A percentile compares a stretch with the other conserved stretches of the same genome.
Evolutionary conservation across 805 yeast genomes (phyloP).

Genomic region (Debaryomyces maramus): DNA sequence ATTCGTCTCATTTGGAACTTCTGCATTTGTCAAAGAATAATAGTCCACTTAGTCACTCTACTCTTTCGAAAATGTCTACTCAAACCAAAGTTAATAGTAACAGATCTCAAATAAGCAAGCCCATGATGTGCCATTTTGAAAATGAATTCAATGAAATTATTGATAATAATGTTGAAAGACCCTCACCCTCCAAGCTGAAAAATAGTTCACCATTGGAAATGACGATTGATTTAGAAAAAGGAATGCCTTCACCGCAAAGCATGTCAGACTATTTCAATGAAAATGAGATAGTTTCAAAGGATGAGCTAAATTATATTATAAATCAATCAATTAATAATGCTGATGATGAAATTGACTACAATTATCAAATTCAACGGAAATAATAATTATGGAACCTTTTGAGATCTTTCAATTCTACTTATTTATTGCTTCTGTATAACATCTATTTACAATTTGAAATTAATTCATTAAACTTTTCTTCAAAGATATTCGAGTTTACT

Average conservation of each 20-base stretch:
- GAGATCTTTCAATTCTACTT: not conserved
- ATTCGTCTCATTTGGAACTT: not conserved
- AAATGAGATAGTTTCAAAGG: constrained; percentile 1
- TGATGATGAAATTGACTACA: constrained; percentile 16
- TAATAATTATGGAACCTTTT: constrained; percentile 2
- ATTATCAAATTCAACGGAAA: constrained; percentile 12
- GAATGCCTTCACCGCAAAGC: not conserved
- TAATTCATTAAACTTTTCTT: constrained; percentile 23
- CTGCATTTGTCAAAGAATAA: not conserved
- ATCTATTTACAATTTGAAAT: constrained; percentile 9
- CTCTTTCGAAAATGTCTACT: constrained; percentile 5
- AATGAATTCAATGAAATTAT: constrained; percentile 14
- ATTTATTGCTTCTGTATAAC: not conserved
- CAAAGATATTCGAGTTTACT: constrained; percentile 35
- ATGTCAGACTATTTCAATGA: constrained; percentile 2
- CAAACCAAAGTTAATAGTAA: constrained; percentile 12
- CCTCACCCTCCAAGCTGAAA: not conserved
- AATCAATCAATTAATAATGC: constrained; percentile 3
- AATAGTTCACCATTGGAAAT: not conserved
- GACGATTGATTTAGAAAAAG: constrained; percentile 9
- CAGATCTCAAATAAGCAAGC: constrained; percentile 10
- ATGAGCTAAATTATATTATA: constrained; percentile 7
- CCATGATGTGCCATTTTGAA: constrained; percentile 17
- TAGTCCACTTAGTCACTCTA: constrained; percentile 1
- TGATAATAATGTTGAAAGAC: constrained; percentile 5